Conservation (phyloP, 2,329 filamentous ascomycete genomes). For the Ophiosphaerella narmari region DNA sequence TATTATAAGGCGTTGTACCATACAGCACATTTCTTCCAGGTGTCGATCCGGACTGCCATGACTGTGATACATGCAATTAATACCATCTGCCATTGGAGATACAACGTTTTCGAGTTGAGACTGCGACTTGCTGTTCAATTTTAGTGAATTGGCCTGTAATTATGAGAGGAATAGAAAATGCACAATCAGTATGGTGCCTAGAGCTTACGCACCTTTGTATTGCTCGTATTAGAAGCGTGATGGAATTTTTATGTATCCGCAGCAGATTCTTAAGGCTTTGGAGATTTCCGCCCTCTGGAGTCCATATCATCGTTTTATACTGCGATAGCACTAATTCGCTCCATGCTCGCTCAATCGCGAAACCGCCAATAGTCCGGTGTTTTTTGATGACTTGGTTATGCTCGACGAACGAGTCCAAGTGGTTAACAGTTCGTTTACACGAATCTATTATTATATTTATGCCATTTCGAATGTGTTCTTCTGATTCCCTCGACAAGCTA, state of each 20-base stretch:
- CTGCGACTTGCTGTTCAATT: slow-evolving; percentile 38
- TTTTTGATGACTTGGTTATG: slow-evolving; percentile 52
- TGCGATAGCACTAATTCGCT: slow-evolving; percentile 48
- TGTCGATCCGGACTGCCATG: slow-evolving; percentile 30
- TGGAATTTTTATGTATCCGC: slow-evolving; percentile 50
- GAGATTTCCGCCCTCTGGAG: slow-evolving; percentile 50
- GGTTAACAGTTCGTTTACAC: slow-evolving; percentile 47
- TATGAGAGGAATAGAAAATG: not conserved
- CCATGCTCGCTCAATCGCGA: slow-evolving; percentile 51
- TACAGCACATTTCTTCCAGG: slow-evolving; percentile 37
- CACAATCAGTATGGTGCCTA: slow-evolving; percentile 12
- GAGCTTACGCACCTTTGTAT: slow-evolving; percentile 45
- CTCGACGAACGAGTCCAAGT: slow-evolving; percentile 52
- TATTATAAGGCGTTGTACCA: slow-evolving; percentile 31
- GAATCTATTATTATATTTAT: slow-evolving; percentile 48
- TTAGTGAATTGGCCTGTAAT: not conserved
- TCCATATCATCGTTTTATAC: slow-evolving; percentile 53
- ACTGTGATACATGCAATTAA: slow-evolving; percentile 34
- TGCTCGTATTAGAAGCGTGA: slow-evolving; percentile 48
- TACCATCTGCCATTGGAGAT: slow-evolving; percentile 38
- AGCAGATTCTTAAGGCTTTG: slow-evolving; percentile 47
- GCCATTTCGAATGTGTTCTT: slow-evolving; percentile 41
- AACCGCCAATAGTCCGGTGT: slow-evolving; percentile 46
- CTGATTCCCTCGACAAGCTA: slow-evolving; percentile 42
- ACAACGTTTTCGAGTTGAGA: slow-evolving; percentile 36